A percentile compares a stretch with the other conserved stretches of the same genome.
phyloP scores from a whole-genome alignment of 2,329 filamentous ascomycete species.

The Thelonectria rubi region DNA sequence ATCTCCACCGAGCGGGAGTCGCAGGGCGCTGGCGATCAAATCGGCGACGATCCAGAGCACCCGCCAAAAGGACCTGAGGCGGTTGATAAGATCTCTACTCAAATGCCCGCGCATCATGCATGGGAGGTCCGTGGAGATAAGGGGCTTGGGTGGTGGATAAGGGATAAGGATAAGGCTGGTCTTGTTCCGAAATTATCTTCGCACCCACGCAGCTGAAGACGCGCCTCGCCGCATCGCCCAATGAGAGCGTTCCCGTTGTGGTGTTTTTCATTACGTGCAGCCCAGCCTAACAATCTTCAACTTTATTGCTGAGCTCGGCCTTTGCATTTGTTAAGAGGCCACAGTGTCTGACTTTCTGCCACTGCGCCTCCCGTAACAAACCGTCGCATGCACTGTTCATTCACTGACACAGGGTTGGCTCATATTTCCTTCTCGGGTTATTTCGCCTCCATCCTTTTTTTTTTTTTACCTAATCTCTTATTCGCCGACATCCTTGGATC shows the following conservation, averaged over 20 bases:
- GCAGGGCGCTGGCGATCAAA: slow-evolving; percentile 18
- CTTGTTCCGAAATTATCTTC: slow-evolving; percentile 18
- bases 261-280: slow-evolving; percentile 26
- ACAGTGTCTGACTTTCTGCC: neutral
- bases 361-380: slow-evolving; percentile 1
- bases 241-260: slow-evolving; percentile 18
- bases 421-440: neutral
- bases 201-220: slow-evolving; percentile 13
- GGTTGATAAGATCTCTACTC: slow-evolving; percentile 23
- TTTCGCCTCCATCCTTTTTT: slow-evolving; percentile 5
- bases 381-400: neutral
- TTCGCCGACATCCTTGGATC: slow-evolving; percentile 15
- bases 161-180: slow-evolving; percentile 19
- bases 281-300: slow-evolving; percentile 18
- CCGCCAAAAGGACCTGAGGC: slow-evolving; percentile 9
- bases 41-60: slow-evolving; percentile 20
- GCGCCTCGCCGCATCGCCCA: slow-evolving; percentile 9
- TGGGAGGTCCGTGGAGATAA: neutral
- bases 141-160: slow-evolving; percentile 6
- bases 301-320: slow-evolving; percentile 16
- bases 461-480: slow-evolving; percentile 16
- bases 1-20: slow-evolving; percentile 17
- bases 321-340: neutral
- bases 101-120: neutral
- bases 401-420: neutral